Percentiles rank a stretch among this genome's conserved stretches.
These are phyloP conservation scores for Blastocystis sp. DNA, from an alignment of 352 stramenopile species.

Conservation along the genomic window DNA sequence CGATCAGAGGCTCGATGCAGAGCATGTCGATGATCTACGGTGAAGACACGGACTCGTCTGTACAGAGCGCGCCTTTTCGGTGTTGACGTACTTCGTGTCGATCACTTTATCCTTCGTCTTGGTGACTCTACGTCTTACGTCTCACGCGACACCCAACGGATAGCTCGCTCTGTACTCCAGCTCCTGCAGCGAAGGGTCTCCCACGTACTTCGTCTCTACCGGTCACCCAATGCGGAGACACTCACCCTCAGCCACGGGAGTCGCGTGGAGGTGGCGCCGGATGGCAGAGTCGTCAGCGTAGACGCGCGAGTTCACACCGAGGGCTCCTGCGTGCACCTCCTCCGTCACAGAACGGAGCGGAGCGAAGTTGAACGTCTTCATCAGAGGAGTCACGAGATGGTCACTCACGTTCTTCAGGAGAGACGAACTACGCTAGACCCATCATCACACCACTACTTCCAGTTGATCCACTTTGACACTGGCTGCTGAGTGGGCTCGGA, in stretches of 20 bases:
- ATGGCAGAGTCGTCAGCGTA: not conserved
- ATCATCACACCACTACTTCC: not conserved
- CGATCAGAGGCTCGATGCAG: not conserved
- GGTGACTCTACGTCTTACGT: not conserved
- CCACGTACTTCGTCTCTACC: not conserved
- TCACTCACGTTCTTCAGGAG: not conserved
- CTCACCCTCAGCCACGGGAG: too few relatives aligned
- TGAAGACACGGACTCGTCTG: not conserved
- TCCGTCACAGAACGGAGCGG: not conserved
- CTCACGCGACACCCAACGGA: not conserved
- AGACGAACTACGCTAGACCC: not conserved
- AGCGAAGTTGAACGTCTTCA: not conserved
- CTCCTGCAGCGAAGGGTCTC: not conserved
- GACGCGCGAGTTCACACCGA: not conserved
- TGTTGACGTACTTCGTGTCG: slow-evolving; percentile 7
- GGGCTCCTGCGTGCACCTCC: not conserved
- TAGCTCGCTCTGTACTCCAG: slow-evolving; percentile 25
- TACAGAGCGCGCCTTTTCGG: slow-evolving; percentile 12
- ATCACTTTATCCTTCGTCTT: slow-evolving; percentile 42
- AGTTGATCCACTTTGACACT: not conserved
- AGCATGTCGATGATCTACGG: not conserved
- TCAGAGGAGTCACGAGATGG: not conserved
- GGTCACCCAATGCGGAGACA: too few relatives aligned
- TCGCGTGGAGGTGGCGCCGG: too few relatives aligned
- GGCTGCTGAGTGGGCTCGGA: not conserved